Conservation (phyloP, 495 filamentous ascomycete species). For the Tuber calosporum region DNA sequence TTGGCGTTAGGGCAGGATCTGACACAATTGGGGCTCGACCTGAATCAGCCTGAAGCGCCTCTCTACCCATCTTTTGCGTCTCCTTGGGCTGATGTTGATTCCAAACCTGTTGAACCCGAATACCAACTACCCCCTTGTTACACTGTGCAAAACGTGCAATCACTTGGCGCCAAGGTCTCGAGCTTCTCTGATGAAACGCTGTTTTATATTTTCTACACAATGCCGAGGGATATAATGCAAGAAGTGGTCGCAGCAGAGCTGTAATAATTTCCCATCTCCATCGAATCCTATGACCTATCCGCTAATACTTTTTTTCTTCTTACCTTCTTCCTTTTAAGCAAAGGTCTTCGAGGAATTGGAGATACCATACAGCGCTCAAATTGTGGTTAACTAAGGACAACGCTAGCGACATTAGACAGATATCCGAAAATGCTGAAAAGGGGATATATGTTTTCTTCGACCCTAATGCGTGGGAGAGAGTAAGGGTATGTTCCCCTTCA, state of each 20-base stretch:
- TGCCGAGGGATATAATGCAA: slow-evolving; percentile 64
- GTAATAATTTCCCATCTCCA: slow-evolving; percentile 37
- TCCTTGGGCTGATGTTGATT: slow-evolving; percentile 57
- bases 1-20: slow-evolving; percentile 64
- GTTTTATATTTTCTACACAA: slow-evolving; percentile 72
- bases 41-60: slow-evolving; percentile 55
- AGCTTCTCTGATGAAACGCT: slow-evolving; percentile 67
- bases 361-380: slow-evolving; percentile 64
- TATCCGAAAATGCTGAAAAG: slow-evolving; percentile 56
- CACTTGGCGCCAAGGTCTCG: slow-evolving; percentile 54
- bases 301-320: neutral
- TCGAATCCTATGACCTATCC: neutral
- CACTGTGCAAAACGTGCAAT: slow-evolving; percentile 62
- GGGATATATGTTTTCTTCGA: slow-evolving; percentile 70
- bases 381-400: slow-evolving; percentile 69
- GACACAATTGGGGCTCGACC: slow-evolving; percentile 60
- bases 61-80: slow-evolving; percentile 43
- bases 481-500: slow-evolving; percentile 51
- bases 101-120: slow-evolving; percentile 60
- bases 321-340: slow-evolving; percentile 17
- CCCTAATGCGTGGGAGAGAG: slow-evolving; percentile 59
- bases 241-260: slow-evolving; percentile 63
- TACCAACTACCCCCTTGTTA: slow-evolving; percentile 65
- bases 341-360: slow-evolving; percentile 57
- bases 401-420: slow-evolving; percentile 49